phyloP scores from a whole-genome alignment of 331 rosid genomes.

The Malus hybrid region DNA sequence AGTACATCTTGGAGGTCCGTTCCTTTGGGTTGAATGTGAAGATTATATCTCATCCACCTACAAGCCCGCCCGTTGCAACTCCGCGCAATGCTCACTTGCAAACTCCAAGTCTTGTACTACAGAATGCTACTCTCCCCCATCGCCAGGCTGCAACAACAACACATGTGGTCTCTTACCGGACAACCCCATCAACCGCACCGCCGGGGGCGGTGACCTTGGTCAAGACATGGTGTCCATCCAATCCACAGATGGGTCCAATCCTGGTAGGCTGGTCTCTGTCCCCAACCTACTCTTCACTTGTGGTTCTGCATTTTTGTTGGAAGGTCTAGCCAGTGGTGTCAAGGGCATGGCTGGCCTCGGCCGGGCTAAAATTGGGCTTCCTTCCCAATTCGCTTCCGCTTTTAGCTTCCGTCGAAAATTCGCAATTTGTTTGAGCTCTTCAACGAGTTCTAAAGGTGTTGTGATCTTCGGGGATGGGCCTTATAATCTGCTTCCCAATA shows the following conservation, averaged over 20 bases:
- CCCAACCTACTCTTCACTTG: conserved; percentile 32
- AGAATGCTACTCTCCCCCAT: neutral
- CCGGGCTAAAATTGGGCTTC: conserved; percentile 32
- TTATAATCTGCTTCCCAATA: neutral
- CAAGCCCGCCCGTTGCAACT: conserved; percentile 27
- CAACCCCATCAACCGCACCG: conserved; percentile 4
- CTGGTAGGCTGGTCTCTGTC: neutral
- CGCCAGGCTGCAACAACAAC: conserved; percentile 20
- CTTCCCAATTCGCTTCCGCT: conserved; percentile 38
- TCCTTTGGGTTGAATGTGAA: conserved; percentile 53
- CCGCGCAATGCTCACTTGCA: conserved; percentile 45
- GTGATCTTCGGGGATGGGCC: conserved; percentile 20
- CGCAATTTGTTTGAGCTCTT: conserved; percentile 32
- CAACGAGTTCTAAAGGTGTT: conserved; percentile 31
- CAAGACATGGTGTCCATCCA: conserved; percentile 22
- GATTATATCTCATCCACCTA: conserved; percentile 38
- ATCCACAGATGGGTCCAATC: conserved; percentile 12
- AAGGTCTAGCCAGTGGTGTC: conserved; percentile 29
- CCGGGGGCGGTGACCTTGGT: conserved; percentile 11
- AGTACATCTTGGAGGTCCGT: conserved; percentile 39
- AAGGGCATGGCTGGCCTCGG: conserved; percentile 45
- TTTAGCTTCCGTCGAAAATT: conserved; percentile 28
- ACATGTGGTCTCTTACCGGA: conserved; percentile 10
- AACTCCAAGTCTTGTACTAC: neutral
- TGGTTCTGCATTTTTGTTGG: conserved; percentile 17